These are phyloP conservation scores for Dactylis glomerata DNA, from an alignment of 176 grass and related monocot species.

Conservation along the genomic window DNA sequence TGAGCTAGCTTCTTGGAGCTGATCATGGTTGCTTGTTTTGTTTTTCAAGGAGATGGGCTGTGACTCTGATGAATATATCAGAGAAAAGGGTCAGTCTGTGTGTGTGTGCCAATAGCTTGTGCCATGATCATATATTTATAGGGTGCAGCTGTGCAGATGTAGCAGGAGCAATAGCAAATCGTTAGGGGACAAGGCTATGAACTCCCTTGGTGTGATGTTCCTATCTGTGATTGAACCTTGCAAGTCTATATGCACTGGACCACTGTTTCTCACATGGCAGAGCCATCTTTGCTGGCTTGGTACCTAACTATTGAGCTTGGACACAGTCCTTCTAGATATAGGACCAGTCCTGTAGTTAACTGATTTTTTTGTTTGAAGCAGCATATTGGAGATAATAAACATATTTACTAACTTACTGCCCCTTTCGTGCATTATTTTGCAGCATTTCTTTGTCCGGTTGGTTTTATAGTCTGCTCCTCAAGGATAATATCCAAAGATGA, in stretches of 20 bases:
- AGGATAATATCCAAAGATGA: not conserved
- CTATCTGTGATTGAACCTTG: not conserved
- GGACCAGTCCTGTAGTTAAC: not conserved
- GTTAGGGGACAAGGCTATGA: conserved; percentile 36
- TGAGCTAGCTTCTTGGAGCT: conserved; percentile 57
- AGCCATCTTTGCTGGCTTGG: conserved; percentile 27
- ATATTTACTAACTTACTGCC: not conserved
- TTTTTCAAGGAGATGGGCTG: not conserved
- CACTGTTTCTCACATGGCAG: conserved; percentile 29
- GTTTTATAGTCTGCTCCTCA: not conserved
- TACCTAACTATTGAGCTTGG: conserved; percentile 13
- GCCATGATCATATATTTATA: conserved; percentile 31
- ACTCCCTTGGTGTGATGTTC: not conserved
- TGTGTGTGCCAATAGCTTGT: conserved; percentile 31
- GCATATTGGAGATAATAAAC: not conserved
- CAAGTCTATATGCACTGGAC: conserved; percentile 10
- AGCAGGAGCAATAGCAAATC: conserved; percentile 9
- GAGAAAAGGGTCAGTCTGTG: not conserved
- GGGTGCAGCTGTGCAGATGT: not conserved
- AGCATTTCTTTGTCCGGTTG: not conserved
- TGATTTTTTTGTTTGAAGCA: not conserved
- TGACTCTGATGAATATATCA: not conserved
- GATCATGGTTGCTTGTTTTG: conserved; percentile 34
- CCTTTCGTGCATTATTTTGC: not conserved
- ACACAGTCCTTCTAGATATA: not conserved